Percentiles rank a stretch among this genome's conserved stretches.
Evolutionary conservation across 768 basidiomycete species (phyloP).

Genomic region (Termitomyces heimii): DNA sequence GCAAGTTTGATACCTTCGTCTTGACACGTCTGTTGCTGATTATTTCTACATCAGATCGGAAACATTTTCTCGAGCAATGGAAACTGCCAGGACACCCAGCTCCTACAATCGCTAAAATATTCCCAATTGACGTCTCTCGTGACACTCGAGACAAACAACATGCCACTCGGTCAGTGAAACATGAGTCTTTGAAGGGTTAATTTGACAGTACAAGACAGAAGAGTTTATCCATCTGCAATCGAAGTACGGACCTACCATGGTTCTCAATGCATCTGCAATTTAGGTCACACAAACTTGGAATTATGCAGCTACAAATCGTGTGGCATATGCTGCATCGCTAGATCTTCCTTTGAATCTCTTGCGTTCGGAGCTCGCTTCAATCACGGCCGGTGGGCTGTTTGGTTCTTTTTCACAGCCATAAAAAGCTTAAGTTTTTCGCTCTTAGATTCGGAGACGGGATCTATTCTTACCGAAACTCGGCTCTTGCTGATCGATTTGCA

Average conservation of each 20-base stretch:
- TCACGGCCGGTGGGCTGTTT: slow-evolving; percentile 42
- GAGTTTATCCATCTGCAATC: slow-evolving; percentile 30
- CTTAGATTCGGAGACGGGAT: slow-evolving; percentile 55
- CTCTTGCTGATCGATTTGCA: slow-evolving; percentile 50
- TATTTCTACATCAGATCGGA: slow-evolving; percentile 28
- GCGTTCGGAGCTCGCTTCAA: slow-evolving; percentile 51
- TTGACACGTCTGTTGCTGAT: slow-evolving; percentile 8
- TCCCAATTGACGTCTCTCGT: slow-evolving; percentile 41
- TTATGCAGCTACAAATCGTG: slow-evolving; percentile 59
- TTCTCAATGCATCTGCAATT: slow-evolving; percentile 63
- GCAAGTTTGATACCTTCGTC: slow-evolving; percentile 16
- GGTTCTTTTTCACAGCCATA: neutral
- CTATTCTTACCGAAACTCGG: slow-evolving; percentile 58
- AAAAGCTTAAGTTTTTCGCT: slow-evolving; percentile 5
- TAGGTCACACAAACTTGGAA: slow-evolving; percentile 45
- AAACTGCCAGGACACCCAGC: slow-evolving; percentile 25
- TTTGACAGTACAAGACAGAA: slow-evolving; percentile 14
- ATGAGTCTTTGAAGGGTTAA: neutral
- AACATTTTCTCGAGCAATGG: slow-evolving; percentile 54
- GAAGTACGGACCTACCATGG: slow-evolving; percentile 58
- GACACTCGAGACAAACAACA: slow-evolving; percentile 41
- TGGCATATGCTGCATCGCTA: slow-evolving; percentile 56
- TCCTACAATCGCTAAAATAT: slow-evolving; percentile 49
- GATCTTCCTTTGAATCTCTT: slow-evolving; percentile 49
- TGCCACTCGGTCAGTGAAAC: slow-evolving; percentile 35